Base-by-base conservation (phyloP, 805 yeast genomes). In the Zygosaccharomyces gambellarensis region DNA sequence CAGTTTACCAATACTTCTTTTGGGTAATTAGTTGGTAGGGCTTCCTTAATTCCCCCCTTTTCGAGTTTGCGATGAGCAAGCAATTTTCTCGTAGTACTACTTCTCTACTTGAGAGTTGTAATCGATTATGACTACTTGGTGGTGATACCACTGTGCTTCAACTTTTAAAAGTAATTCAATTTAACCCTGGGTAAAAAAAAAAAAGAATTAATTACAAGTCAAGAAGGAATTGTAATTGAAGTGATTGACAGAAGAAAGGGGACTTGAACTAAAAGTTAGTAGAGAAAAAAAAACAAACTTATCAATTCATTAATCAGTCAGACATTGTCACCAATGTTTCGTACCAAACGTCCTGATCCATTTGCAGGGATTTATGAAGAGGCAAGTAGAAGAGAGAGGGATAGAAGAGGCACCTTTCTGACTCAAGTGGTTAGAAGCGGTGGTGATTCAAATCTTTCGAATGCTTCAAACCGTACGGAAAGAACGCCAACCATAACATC, bases 381-480 rank as follows among this genome's bases (percentile, higher is more conserved):
- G 34, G 34, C 36, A 10, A 34, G 11, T 21, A 29, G 40, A 19
- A 43, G 19, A 27, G 41, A 28, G 36, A 47, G 23, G 9, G 29
- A 27, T 22, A 30, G 23, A n/a, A 46, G 47, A 19, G 49, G 46
- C 28, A 47, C 51, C 38, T 49, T 50, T 36, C 40, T 56, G 31
- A 49, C 46, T 21, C 36, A 39, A 14, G 54, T 52, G 8, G 50
- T 54, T 5, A 31, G 47, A 11, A 22, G 46, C 14, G 39, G 38
- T 14, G 45, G 45, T 9, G 45, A 30, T 5, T 39, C 22, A 34
- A 8, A 7, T 10, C 22, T 42, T 34, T 27, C 17, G 3, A 34
- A 30, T 8, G 29, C 27, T 25, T 25, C 45, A 5, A 28, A 17
- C 14, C 23, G 27, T 19, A 34, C 27, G 7, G 45, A 42, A 34